Evolutionary conservation across 2,329 filamentous ascomycete species (phyloP), one percentile per base, ranked within the genome.

Genomic region (Fusarium begoniae): DNA sequence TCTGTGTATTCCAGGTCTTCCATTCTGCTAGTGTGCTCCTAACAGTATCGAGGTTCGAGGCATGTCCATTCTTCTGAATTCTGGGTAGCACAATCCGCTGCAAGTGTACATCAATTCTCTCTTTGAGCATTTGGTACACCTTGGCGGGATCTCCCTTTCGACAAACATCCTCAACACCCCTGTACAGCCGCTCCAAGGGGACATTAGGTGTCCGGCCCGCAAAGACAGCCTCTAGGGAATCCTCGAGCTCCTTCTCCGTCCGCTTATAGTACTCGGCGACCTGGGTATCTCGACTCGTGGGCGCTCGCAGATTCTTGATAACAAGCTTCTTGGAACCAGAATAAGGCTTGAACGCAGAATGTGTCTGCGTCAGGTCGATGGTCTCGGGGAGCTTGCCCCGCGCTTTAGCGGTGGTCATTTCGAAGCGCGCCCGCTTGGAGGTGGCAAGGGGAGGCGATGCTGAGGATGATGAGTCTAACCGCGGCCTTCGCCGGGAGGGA

Each of bases 91-190:
- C 85, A 10, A 86, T 84, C 18, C 85, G 85, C 66, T 89, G 88
- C 70, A 98, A 85, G 82, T 97, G 92, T 20, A 81, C 83, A 68
- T 92, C 90, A 79, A 93, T 94, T 73, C 89, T 88, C 17, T 86
- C 84, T 73, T 90, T 88, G 55, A 98, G 85, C 79, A 89, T 87
- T 45, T 88, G 85, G 77, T 91, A 93, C 61, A 98, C 83, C 62
- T 90, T 87, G 24, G 88, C 87, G 5, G 94, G 92, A 76, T 91
- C 89, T 3, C 92, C 93, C 77, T 93, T 92, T 60, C 94, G 89
- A 81, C 96, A 99, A 17, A 97, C 87, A 80, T 98, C 95, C 86
- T 99, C 96, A 3, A 97, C 94, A 9, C 93, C 94, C 55, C 94
- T 90, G 81, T 98, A 98, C 20, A 99, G 86, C 76, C 94, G 92